Conservation (phyloP, 1,284 basidiomycete species). For the Sporisorium graminicola region DNA sequence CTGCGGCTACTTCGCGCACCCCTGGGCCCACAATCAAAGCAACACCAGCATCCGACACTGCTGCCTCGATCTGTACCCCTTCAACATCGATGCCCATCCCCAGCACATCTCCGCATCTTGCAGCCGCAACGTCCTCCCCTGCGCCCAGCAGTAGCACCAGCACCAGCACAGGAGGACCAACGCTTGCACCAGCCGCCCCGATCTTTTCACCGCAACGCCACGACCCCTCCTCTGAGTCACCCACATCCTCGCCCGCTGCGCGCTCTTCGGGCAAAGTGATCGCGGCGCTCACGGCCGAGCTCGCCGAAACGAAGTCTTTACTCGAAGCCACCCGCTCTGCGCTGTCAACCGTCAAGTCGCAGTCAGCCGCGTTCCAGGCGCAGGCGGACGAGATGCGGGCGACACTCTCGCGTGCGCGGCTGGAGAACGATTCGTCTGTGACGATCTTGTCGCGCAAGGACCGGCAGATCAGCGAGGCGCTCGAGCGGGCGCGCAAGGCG, state of each 20-base stretch:
- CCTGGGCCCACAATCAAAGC: background rate
- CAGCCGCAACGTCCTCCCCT: constrained; percentile 27
- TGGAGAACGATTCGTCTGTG: constrained; percentile 86
- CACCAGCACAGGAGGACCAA: no score
- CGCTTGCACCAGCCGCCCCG: constrained; percentile 7
- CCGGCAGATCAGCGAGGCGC: constrained; percentile 79
- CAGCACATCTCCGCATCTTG: constrained; percentile 1
- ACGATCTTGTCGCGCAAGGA: constrained; percentile 88
- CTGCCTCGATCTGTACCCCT: background rate
- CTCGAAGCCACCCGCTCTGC: constrained; percentile 85
- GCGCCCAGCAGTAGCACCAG: no score
- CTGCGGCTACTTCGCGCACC: background rate
- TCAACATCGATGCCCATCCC: background rate
- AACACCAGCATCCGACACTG: background rate
- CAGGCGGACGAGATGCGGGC: constrained; percentile 88
- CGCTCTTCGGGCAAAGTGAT: constrained; percentile 47
- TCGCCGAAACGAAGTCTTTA: constrained; percentile 60
- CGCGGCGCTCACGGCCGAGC: constrained; percentile 48
- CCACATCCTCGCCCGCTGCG: background rate
- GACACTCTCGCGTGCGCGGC: constrained; percentile 79
- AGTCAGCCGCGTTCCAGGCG: constrained; percentile 79
- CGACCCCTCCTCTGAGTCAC: background rate
- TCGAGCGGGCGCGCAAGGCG: constrained; percentile 65
- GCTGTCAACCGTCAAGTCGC: constrained; percentile 80
- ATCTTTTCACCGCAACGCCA: background rate